These are phyloP conservation scores for Hsuehochloa calcarea DNA, from an alignment of 176 grass and related monocot species.

Conservation along the genomic window DNA sequence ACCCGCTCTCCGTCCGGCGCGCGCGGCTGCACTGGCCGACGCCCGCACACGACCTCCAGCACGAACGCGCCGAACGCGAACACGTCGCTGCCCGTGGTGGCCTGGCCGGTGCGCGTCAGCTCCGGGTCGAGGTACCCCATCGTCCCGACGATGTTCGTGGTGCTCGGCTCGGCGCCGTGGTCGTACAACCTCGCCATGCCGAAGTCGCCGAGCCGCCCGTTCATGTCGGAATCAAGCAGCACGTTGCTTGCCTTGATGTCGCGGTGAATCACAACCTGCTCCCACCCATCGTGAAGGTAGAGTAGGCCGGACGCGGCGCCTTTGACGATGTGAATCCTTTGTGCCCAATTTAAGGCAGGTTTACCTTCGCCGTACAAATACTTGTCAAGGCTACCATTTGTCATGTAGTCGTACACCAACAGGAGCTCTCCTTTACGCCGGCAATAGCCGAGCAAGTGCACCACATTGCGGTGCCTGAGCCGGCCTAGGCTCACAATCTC, in stretches of 20 bases:
- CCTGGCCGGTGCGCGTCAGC: not conserved
- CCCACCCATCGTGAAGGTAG: not conserved
- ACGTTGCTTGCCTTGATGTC: too few species aligned
- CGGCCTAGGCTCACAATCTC: not conserved
- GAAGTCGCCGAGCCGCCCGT: not conserved
- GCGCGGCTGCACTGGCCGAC: too few species aligned
- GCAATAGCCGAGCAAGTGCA: not conserved
- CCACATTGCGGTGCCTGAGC: not conserved
- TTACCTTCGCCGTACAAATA: not conserved
- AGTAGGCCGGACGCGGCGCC: not conserved
- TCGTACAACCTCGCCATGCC: not conserved
- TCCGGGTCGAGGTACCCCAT: not conserved
- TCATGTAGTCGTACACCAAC: too few species aligned
- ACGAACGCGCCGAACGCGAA: slow-evolving; percentile 38
- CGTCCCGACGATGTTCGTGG: not conserved
- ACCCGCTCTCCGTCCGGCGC: too few species aligned
- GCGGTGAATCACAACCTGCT: not conserved
- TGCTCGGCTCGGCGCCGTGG: not conserved
- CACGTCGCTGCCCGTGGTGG: not conserved
- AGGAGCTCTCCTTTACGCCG: not conserved
- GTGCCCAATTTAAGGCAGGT: too few species aligned
- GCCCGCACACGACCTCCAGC: slow-evolving; percentile 32
- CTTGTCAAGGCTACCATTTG: not conserved
- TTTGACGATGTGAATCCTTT: too few species aligned
- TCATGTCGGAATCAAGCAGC: too few species aligned